phyloP scores from a whole-genome alignment of 495 filamentous ascomycete species.

The Xylaria palmicola region DNA sequence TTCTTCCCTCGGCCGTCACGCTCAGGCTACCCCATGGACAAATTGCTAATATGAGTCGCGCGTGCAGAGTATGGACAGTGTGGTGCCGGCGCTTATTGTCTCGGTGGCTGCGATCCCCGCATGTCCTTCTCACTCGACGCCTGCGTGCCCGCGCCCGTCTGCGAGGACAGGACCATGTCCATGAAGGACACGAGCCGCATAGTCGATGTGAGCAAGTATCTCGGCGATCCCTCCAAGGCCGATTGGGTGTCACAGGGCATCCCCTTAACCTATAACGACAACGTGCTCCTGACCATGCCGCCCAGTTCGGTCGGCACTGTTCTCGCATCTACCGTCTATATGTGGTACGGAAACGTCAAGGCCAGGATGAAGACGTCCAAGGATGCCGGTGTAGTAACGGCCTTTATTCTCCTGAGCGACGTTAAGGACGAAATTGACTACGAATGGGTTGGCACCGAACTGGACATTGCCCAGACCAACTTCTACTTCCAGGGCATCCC shows the following conservation, averaged over 20 bases:
- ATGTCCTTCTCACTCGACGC: conserved; percentile 78
- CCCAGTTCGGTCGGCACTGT: conserved; percentile 80
- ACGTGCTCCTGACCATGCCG: conserved; percentile 85
- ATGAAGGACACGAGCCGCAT: conserved; percentile 69
- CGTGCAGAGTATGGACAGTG: conserved; percentile 87
- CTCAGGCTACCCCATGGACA: neutral
- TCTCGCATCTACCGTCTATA: conserved; percentile 80
- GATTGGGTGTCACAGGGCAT: conserved; percentile 89
- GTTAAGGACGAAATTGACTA: conserved; percentile 98
- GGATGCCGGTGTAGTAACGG: conserved; percentile 85
- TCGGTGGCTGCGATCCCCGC: conserved; percentile 90
- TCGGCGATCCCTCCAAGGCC: conserved; percentile 71
- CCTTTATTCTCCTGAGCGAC: conserved; percentile 91
- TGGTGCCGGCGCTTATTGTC: conserved; percentile 89
- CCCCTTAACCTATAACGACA: conserved; percentile 58
- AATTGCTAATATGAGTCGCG: conserved; percentile 11
- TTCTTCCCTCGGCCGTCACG: neutral
- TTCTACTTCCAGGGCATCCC: conserved; percentile 96
- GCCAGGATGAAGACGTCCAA: conserved; percentile 83
- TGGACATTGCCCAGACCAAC: conserved; percentile 82
- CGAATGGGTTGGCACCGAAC: conserved; percentile 84
- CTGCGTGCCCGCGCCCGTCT: conserved; percentile 83
- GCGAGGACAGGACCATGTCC: conserved; percentile 69
- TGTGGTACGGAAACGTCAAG: conserved; percentile 96
- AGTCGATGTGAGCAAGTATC: conserved; percentile 69